Percentiles rank a stretch among this genome's conserved stretches.
Conservation (phyloP, 2,329 filamentous ascomycete species). For the Trichoderma oligosporum region DNA sequence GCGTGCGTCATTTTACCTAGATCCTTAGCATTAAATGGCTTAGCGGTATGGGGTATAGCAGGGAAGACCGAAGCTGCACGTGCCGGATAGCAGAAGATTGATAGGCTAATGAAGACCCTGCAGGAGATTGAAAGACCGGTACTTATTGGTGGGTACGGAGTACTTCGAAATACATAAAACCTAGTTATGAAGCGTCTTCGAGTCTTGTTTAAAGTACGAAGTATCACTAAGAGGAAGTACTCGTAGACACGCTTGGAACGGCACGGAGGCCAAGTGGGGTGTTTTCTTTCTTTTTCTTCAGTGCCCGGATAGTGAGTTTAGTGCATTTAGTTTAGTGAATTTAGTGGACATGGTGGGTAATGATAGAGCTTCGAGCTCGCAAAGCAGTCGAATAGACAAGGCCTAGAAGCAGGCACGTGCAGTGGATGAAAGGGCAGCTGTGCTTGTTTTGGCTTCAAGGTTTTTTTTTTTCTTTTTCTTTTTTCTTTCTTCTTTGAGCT, state of each 20-base stretch:
- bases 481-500: not conserved
- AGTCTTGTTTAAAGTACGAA: too few relatives aligned
- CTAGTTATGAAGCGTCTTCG: too few relatives aligned
- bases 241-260: not conserved
- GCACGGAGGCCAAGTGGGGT: not conserved
- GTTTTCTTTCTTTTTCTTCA: not conserved
- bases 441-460: not conserved
- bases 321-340: not conserved
- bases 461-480: not conserved
- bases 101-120: not conserved
- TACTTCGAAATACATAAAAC: too few relatives aligned
- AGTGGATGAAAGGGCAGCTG: not conserved
- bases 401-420: conserved; percentile 11
- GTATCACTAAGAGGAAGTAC: not conserved
- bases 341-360: not conserved
- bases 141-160: too few relatives aligned
- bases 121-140: not conserved
- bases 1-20: conserved; percentile 7
- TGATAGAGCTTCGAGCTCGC: not conserved
- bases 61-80: not conserved
- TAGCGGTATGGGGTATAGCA: not conserved
- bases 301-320: conserved; percentile 8
- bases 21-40: not conserved
- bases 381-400: not conserved
- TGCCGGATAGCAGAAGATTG: not conserved